phyloP scores from a whole-genome alignment of 148 eudicot species.

The Silene conica region DNA sequence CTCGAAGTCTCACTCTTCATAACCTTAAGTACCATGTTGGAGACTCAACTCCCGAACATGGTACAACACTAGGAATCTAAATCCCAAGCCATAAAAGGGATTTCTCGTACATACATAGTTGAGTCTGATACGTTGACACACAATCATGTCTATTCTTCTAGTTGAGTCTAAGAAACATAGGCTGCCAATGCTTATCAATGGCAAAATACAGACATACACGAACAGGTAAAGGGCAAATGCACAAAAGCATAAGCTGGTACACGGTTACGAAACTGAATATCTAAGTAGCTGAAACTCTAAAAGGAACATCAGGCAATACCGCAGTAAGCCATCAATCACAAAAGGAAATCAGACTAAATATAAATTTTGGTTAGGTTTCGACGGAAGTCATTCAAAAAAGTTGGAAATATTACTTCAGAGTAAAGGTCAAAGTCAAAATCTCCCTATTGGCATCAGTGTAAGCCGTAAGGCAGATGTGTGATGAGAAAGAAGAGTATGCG shows the following conservation, averaged over 20 bases:
- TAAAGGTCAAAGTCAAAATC: background rate
- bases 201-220: background rate
- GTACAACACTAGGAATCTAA: background rate
- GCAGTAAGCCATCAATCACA: background rate
- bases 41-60: background rate
- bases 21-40: too few species aligned
- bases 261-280: background rate
- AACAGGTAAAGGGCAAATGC: too few species aligned
- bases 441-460: background rate
- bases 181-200: background rate
- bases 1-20: too few species aligned
- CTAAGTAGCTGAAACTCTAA: background rate
- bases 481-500: background rate
- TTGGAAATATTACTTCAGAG: background rate
- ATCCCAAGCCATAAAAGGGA: background rate
- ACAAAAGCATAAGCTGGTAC: too few species aligned
- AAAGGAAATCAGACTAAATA: background rate
- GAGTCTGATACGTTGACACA: background rate
- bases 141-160: background rate
- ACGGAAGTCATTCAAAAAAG: background rate
- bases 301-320: background rate
- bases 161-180: background rate
- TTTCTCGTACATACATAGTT: background rate
- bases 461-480: background rate
- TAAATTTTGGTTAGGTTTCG: background rate